A percentile compares a stretch with the other conserved stretches of the same genome.
These are phyloP conservation scores for Pinus taeda DNA, from an alignment of 75 land plant genomes.

Conservation along the genomic window DNA sequence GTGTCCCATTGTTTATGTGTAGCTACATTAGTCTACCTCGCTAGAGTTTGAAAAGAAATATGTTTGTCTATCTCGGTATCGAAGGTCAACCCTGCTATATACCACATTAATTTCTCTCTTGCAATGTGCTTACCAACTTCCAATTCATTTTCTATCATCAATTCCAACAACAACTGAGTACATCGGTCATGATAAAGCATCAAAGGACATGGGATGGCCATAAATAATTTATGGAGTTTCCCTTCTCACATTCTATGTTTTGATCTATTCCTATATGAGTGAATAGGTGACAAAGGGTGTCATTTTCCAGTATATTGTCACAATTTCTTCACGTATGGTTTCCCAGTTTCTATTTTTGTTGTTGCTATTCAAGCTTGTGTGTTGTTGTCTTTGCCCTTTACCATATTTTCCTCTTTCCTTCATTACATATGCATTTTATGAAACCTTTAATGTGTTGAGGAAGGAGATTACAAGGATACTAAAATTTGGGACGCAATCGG, in stretches of 20 bases:
- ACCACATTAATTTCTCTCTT: slow-evolving; percentile 60
- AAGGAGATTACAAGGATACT: neutral
- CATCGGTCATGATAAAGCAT: slow-evolving; percentile 66
- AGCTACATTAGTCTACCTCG: slow-evolving; percentile 87
- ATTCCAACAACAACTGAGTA: slow-evolving; percentile 41
- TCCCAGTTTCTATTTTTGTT: slow-evolving; percentile 47
- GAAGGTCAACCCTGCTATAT: slow-evolving; percentile 67
- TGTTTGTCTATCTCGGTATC: slow-evolving; percentile 84
- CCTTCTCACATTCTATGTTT: slow-evolving; percentile 65
- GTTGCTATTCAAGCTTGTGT: too few species aligned
- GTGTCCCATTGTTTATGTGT: slow-evolving; percentile 80
- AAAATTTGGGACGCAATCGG: too few species aligned
- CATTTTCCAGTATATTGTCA: too few species aligned
- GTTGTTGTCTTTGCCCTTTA: too few species aligned
- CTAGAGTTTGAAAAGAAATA: slow-evolving; percentile 89
- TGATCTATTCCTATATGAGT: slow-evolving; percentile 14
- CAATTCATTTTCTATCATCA: slow-evolving; percentile 39
- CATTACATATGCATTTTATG: too few species aligned
- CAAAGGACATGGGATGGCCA: slow-evolving; percentile 54
- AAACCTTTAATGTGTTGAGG: too few species aligned
- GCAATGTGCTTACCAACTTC: slow-evolving; percentile 82
- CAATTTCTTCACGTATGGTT: neutral
- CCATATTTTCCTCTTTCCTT: too few species aligned
- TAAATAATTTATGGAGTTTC: slow-evolving; percentile 60
- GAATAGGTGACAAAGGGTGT: too few species aligned